Conservation (phyloP, 257 asterid species). For the Rubia yunnanensis region DNA sequence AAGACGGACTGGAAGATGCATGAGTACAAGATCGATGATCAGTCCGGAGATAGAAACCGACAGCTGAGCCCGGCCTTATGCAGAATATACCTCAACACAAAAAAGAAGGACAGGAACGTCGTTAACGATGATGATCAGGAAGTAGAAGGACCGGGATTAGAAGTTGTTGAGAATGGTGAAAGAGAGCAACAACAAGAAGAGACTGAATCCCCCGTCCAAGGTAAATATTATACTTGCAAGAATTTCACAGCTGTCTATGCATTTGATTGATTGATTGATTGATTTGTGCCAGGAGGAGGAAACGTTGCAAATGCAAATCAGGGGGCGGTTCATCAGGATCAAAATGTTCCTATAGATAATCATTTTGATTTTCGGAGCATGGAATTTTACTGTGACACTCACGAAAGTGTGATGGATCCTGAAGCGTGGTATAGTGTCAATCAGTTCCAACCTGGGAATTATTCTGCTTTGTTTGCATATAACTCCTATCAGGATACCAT, state of each 20-base stretch:
- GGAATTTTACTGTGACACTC: no score
- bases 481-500: not conserved
- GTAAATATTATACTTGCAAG: no score
- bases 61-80: not conserved
- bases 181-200: not conserved
- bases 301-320: no score
- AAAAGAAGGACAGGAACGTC: no score
- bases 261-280: not conserved
- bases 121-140: not conserved
- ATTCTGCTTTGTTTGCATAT: not conserved
- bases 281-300: not conserved
- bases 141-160: not conserved
- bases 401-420: not conserved
- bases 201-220: not conserved
- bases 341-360: no score
- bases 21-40: slow-evolving; percentile 12
- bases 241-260: no score
- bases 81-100: slow-evolving; percentile 3
- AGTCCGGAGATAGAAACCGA: not conserved
- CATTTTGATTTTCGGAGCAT: not conserved
- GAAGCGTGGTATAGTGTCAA: not conserved
- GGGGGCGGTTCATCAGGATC: not conserved
- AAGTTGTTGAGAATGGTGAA: not conserved
- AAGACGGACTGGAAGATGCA: slow-evolving; percentile 25
- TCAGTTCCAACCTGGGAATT: not conserved